Evolutionary conservation across 1,139 yeast genomes (phyloP), one percentile per base, ranked within the genome.

Genomic region (Pichia inconspicua): DNA sequence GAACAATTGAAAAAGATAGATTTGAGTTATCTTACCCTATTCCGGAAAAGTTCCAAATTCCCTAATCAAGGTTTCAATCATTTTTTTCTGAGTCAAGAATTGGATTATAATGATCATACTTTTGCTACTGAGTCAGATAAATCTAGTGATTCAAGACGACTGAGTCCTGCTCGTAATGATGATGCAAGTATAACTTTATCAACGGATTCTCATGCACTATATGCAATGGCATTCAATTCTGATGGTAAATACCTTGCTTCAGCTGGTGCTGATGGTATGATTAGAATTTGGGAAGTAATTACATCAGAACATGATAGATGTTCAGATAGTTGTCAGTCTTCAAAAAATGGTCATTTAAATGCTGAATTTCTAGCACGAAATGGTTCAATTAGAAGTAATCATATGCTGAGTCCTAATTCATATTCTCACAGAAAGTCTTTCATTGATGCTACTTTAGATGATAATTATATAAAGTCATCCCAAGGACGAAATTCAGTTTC

Each of bases 211-310:
- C 45, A 43, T 43, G 50, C 52, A n/a, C 45, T 50, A 17, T 86
- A 89, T 78, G 77, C 80, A 17, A 72, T 86, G 70, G 77, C 79
- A 55, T 88, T 89, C 65, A 81, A 87, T 53, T 67, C 67, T 25
- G 95, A 89, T 66, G 97, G 97, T 9, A 81, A 78, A 62, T 87
- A 74, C 60, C 63, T 89, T 56, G 96, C 96, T 0, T 79, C 86
- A 0, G 96, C 92, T 0, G 95, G 96, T 10, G 77, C 84, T 53
- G 90, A 84, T 58, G 72, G 81, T 2, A 67, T 73, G 1, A 73
- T 89, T 35, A 71, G 81, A 48, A 70, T 90, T 2, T 89, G 95
- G 94, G 81, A 85, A 61, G 95, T 87, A 3, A 76, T 88, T 1
- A 72, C 86, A 0, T 78, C 88, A 0, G 82, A 87, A 1, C 67